These are phyloP conservation scores for Stephanodiscus triporus DNA, from an alignment of 108 stramenopile species.

Conservation along the genomic window DNA sequence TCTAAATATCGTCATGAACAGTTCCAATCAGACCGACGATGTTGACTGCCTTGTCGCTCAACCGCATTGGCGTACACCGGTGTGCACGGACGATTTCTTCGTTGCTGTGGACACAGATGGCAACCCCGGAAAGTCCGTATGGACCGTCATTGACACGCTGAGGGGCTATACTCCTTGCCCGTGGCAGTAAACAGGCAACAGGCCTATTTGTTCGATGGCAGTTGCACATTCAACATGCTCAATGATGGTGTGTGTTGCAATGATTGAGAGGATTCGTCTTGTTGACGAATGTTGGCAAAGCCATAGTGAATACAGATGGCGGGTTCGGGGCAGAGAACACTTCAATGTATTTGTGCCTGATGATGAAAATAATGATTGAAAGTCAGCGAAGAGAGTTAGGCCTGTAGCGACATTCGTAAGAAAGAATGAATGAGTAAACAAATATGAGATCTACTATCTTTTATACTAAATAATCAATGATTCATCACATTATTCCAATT, in stretches of 20 bases:
- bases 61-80: no score
- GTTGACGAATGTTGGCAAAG: constrained; percentile 33
- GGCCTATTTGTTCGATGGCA: constrained; percentile 36
- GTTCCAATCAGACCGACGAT: not conserved
- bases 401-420: no score
- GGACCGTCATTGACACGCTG: constrained; percentile 40
- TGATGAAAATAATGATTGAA: no score
- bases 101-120: constrained; percentile 40
- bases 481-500: no score
- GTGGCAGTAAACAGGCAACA: constrained; percentile 33
- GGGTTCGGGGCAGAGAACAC: no score
- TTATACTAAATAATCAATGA: no score
- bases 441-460: no score
- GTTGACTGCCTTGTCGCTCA: no score
- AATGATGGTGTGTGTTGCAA: constrained; percentile 38
- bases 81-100: constrained; percentile 44
- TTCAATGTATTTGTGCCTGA: no score
- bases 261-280: constrained; percentile 32
- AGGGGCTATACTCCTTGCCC: constrained; percentile 37
- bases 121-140: constrained; percentile 29
- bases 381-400: no score
- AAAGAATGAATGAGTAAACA: no score
- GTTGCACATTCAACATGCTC: constrained; percentile 37
- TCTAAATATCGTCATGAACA: constrained; percentile 20
- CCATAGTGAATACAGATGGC: constrained; percentile 39